Base-by-base conservation (phyloP, 108 stramenopile genomes). In the Skeletonema potamos region DNA sequence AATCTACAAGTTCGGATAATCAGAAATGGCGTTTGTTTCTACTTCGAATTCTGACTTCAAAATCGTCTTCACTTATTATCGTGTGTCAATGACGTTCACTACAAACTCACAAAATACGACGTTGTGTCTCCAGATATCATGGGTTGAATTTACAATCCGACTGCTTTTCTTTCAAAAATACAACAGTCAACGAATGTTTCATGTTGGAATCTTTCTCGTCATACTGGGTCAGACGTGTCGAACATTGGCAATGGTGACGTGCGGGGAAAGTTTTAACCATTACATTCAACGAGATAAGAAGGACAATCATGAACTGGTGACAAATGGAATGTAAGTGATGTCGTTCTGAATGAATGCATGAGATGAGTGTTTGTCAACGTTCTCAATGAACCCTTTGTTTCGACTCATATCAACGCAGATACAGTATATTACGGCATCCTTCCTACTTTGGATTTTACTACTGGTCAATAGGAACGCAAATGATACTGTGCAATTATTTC, bases 401-500 rank as follows among this genome's bases (percentile, higher is more conserved):
- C 22, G 22, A 22, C 22, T 51, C 48, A 4, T 1, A 51, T 51
- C 48, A 20, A 51, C 28, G 44, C 71, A 85, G 84, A 44, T 98
- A 98, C 80, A 64, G 59, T 22, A 72, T 66, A 54, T 72, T 99
- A n/a, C 92, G 98, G 12, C 98, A 99, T 83, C 97, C 97, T 37
- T 92, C 92, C 10, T 99, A 99, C 72, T 79, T 90, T 22, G 98
- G 98, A 27, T 99, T 97, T 84, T 99, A 87, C 63, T 99, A 94
- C 74, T 99, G 97, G 97, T 83, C 86, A 29, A 63, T 98, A 18
- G 96, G 94, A 8, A 95, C 92, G 26, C 98, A 97, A 73, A 28
- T 97, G 4, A 30, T 98, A 17, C 67, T 98, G 28, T 86, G 91
- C 67, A 98, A 98, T 82, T 75, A 75, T 4, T 10, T 96, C 12